Base-by-base conservation (phyloP, 2,329 filamentous ascomycete species). In the Neofusicoccum sp. region DNA sequence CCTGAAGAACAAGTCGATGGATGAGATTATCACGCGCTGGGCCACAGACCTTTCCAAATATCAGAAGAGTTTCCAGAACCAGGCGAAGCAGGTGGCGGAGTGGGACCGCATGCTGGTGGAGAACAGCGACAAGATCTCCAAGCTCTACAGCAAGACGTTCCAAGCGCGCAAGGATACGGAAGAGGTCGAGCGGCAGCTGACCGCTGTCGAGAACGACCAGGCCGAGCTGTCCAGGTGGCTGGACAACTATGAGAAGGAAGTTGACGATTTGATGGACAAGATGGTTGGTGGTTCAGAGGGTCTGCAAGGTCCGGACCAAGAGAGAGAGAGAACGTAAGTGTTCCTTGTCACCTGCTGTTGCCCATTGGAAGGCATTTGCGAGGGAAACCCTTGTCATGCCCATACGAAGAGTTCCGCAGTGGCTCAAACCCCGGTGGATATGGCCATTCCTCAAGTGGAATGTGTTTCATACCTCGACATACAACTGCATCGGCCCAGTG, bases 1-100 rank as follows among this genome's bases (percentile, higher is more conserved):
- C 33, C 83, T 99, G 41, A 97, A 97, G 82, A 97, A 97, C 78
- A 98, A 97, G 80, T 97, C 94, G 0, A 97, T 99, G 91, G 95
- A 99, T 73, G 95, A 99, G 75, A 97, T 99, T 67, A 93, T 99
- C 68, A 97, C 92, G 3, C 88, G 93, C 36, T 99, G 95, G 95
- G 95, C 95, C 1, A 92, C 93, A 0, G 95, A 98, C 73, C 82
- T 99, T 56, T 90, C 93, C 60, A 96, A 96, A 73, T 97, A 99
- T 73, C 94, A 98, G 73, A 96, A 97, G 76, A 92, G 96, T 64
- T 99, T 98, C 80, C 93, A 96, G 74, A 85, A 89, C 37, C 93
- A 98, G 76, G 94, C 96, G 4, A 85, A 88, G 65, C 90, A 93
- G 67, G 92, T 98, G 12, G 90, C 93, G 11, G 84, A 86, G 48